A percentile compares a stretch with the other conserved stretches of the same genome.
These are phyloP conservation scores for Pleurotus djamor DNA, from an alignment of 768 basidiomycete species.

Conservation along the genomic window DNA sequence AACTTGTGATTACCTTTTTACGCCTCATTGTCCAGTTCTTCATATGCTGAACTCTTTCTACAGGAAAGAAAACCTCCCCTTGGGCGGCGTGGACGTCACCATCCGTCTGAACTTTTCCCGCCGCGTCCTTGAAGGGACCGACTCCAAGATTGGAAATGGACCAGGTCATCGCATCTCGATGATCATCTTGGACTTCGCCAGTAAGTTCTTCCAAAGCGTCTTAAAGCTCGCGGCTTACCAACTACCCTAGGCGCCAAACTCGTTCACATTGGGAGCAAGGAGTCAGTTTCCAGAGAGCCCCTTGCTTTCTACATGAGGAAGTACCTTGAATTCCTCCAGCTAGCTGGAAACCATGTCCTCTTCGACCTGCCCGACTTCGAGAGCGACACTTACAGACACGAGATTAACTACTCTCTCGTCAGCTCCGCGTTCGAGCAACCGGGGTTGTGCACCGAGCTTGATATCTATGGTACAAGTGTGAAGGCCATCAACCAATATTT, in stretches of 20 bases:
- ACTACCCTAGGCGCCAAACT: background rate
- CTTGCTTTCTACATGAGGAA: slow-evolving; percentile 14
- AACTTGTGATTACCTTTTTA: background rate
- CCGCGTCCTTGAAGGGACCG: slow-evolving; percentile 3
- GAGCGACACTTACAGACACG: slow-evolving; percentile 10
- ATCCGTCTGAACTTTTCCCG: slow-evolving; percentile 9
- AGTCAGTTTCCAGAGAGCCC: background rate
- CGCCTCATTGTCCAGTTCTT: background rate
- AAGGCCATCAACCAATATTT: slow-evolving; percentile 14
- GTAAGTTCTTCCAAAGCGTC: background rate
- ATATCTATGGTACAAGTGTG: slow-evolving; percentile 10
- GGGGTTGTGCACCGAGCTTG: slow-evolving; percentile 9
- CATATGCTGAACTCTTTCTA: background rate
- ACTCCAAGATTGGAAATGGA: slow-evolving; percentile 9
- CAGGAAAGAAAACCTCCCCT: slow-evolving; percentile 6
- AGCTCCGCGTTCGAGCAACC: slow-evolving; percentile 9
- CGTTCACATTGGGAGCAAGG: background rate
- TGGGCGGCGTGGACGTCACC: slow-evolving; percentile 6
- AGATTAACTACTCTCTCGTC: slow-evolving; percentile 18
- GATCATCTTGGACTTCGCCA: slow-evolving; percentile 11
- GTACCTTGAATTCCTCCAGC: slow-evolving; percentile 16
- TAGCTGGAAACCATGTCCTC: slow-evolving; percentile 17
- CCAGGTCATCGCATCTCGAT: slow-evolving; percentile 4
- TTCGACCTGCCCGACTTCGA: slow-evolving; percentile 21
- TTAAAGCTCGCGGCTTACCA: background rate